Evolutionary conservation across 2,329 filamentous ascomycete genomes (phyloP), one percentile per base, ranked within the genome.

Genomic region (Paradendryphiella salina): DNA sequence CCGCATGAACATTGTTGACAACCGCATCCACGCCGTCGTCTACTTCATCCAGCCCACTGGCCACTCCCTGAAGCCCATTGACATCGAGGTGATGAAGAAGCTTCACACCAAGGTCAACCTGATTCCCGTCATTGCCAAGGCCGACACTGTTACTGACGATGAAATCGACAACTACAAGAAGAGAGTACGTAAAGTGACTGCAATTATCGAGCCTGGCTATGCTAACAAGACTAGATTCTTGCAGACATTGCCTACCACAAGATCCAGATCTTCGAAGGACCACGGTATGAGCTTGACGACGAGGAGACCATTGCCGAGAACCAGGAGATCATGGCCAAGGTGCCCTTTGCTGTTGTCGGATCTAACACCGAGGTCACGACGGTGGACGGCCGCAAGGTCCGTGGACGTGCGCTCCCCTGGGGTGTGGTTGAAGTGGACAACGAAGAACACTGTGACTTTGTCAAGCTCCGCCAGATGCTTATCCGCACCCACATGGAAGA

Each of bases 401-500:
- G 94, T 68, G 94, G 94, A 60, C 93, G 94, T 78, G 85, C 89
- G 67, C 97, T 97, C 79, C 94, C 94, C 13, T 99, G 94, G 94
- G 94, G 94, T 79, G 86, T 94, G 67, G 96, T 99, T 63, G 94
- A 99, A 79, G 94, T 99, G 59, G 94, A 99, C 79, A 99, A 99
- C 75, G 94, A 99, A 83, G 94, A 99, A 77, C 94, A 99, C 82
- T 99, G 94, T 73, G 94, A 99, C 79, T 99, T 99, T 65, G 94
- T 97, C 78, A 99, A 99, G 86, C 86, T 99, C 56, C 91, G 94
- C 76, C 94, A 99, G 79, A 99, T 99, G 94, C 86, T 99, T 65
- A 97, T 99, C 80, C 89, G 94, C 76, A 99, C 94, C 50, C 94
- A 99, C 84, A 99, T 99, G 94, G 94, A 99, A 76, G 94, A 99